Evolutionary conservation across 148 eudicot species (phyloP).

Genomic region (Camellia lanceoleosa): DNA sequence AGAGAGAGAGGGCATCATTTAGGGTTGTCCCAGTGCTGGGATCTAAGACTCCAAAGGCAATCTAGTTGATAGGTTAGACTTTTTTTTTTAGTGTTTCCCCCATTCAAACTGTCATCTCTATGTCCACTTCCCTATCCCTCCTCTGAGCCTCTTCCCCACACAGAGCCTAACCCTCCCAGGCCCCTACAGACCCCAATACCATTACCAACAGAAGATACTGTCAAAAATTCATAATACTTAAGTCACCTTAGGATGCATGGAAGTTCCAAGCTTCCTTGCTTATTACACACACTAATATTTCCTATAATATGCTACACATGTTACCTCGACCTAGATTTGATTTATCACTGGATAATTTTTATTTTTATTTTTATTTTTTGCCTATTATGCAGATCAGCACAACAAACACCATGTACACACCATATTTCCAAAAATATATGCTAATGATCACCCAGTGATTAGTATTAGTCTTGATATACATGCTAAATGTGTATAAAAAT

Average conservation of each 20-base stretch:
- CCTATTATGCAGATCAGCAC: too few relatives aligned
- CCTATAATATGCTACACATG: too few relatives aligned
- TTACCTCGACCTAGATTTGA: too few relatives aligned
- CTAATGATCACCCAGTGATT: too few relatives aligned
- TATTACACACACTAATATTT: not conserved
- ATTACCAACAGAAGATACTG: not conserved
- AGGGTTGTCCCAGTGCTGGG: constrained; percentile 26
- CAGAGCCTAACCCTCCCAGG: constrained; percentile 12
- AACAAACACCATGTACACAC: too few relatives aligned
- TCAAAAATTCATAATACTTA: constrained; percentile 13
- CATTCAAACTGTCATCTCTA: constrained; percentile 30
- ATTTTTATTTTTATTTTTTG: too few relatives aligned
- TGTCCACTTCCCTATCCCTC: constrained; percentile 16
- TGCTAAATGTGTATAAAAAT: too few relatives aligned
- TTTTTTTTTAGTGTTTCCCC: constrained; percentile 17
- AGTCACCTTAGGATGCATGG: not conserved
- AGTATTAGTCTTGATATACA: too few relatives aligned
- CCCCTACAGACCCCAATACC: constrained; percentile 11
- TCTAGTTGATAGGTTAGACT: constrained; percentile 21
- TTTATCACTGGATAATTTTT: too few relatives aligned
- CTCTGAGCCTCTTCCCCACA: constrained; percentile 8
- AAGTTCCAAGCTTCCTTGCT: not conserved
- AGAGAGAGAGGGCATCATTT: not conserved
- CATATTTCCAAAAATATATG: too few relatives aligned
- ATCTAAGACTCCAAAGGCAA: constrained; percentile 26